Evolutionary conservation across 768 basidiomycete species (phyloP).

Genomic region (Termitomyces heimii): DNA sequence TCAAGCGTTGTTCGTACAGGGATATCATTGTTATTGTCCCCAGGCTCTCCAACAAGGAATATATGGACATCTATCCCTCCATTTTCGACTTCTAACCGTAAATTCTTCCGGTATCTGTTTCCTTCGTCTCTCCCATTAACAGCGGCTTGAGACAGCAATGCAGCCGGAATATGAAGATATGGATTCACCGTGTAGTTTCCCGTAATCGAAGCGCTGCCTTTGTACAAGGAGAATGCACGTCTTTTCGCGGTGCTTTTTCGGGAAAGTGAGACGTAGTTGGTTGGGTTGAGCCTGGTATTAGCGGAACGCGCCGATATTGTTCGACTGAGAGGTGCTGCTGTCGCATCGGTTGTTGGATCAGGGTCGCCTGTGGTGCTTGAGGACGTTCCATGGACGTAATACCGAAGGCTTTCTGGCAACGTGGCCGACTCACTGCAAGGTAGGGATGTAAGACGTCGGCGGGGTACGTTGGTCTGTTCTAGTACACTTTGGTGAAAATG

Average conservation of each 20-base stretch:
- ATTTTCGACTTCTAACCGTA: conserved; percentile 31
- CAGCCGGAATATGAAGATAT: conserved; percentile 29
- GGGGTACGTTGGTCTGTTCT: not conserved
- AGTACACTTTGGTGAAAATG: not conserved
- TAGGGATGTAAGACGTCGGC: conserved; percentile 4
- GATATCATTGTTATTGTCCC: not conserved
- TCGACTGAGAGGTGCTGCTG: not conserved
- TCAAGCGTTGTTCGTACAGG: conserved; percentile 24
- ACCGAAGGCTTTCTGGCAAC: not conserved
- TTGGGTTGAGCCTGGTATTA: conserved; percentile 12
- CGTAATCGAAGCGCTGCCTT: conserved; percentile 22
- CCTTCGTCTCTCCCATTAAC: conserved; percentile 11
- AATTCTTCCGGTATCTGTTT: conserved; percentile 17
- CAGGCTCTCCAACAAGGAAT: conserved; percentile 23
- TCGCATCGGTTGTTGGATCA: not conserved
- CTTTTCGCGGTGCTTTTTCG: conserved; percentile 20
- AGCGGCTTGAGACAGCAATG: conserved; percentile 26
- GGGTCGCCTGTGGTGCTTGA: conserved; percentile 2
- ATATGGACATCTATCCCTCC: conserved; percentile 38
- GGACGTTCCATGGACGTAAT: conserved; percentile 7
- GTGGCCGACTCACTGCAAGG: conserved; percentile 2
- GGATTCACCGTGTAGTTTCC: conserved; percentile 36
- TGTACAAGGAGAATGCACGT: conserved; percentile 13
- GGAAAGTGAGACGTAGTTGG: conserved; percentile 27
- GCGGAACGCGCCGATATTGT: not conserved